These are phyloP conservation scores for Aspergillus spinulosporus DNA, from an alignment of 2,329 filamentous ascomycete species.

Conservation along the genomic window DNA sequence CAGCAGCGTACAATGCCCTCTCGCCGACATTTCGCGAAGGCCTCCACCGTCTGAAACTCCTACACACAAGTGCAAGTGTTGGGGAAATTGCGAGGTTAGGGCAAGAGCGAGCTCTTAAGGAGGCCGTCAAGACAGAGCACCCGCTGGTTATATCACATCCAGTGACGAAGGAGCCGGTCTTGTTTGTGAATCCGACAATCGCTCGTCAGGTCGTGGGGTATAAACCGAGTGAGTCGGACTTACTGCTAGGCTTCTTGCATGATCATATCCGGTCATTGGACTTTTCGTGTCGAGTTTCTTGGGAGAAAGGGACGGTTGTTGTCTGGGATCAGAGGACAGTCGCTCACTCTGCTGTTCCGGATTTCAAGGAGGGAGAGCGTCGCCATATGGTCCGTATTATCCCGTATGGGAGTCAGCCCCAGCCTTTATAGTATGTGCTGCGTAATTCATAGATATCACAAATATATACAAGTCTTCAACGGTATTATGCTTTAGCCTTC, in stretches of 20 bases:
- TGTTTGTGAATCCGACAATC: slow-evolving; percentile 16
- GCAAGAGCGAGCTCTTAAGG: slow-evolving; percentile 13
- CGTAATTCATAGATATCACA: slow-evolving; percentile 2
- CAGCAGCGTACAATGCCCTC: slow-evolving; percentile 13
- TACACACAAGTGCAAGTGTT: slow-evolving; percentile 15
- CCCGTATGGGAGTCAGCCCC: slow-evolving; percentile 15
- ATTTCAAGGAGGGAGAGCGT: slow-evolving; percentile 13
- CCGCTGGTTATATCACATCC: slow-evolving; percentile 13
- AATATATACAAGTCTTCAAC: background rate
- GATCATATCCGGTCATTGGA: slow-evolving; percentile 16
- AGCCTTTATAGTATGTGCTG: slow-evolving; percentile 1
- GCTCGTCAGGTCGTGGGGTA: slow-evolving; percentile 15
- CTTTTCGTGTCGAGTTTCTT: slow-evolving; percentile 13
- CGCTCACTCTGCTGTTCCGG: slow-evolving; percentile 15
- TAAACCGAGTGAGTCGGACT: slow-evolving; percentile 12
- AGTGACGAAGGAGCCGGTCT: slow-evolving; percentile 8
- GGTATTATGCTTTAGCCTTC: slow-evolving; percentile 32
- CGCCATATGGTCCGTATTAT: slow-evolving; percentile 18
- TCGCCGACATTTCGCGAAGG: slow-evolving; percentile 14
- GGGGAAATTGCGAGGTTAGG: slow-evolving; percentile 13
- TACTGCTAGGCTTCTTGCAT: slow-evolving; percentile 11
- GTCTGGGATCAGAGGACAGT: slow-evolving; percentile 17
- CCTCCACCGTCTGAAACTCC: slow-evolving; percentile 13
- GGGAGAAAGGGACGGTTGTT: slow-evolving; percentile 14
- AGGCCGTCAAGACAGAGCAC: slow-evolving; percentile 16